Base-by-base conservation (phyloP, 306 rosid species). In the Canavalia ensiformis region DNA sequence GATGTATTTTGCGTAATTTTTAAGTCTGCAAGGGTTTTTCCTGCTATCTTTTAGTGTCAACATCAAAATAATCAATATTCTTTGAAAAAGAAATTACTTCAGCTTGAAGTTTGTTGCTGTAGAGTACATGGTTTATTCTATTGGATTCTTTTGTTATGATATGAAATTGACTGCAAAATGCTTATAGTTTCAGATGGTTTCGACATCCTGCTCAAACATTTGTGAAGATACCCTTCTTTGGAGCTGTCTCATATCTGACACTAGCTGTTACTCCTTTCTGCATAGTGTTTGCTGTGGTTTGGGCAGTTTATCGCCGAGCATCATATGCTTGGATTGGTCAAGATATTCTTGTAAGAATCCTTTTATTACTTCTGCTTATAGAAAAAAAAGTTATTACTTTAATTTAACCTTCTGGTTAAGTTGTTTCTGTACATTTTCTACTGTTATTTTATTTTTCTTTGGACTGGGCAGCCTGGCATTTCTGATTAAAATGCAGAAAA, bases 151-250 rank as follows among this genome's bases (percentile, higher is more conserved):
- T 75, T 54, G 31, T 78, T 49, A 39, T 68, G 34, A 29, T 60
- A 82, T 82, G 80, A 60, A 83, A 85, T 87, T 94, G 83, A 92
- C 84, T 49, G 55, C 33, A 51, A 66, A 78, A 72, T 72, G 76
- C 82, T 68, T 87, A 71, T 83, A 95, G 99, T 95, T 95, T 93
- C 97, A 95, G 99, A 89, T 87, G 97, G 91, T 95, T 93, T 86
- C 90, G 87, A 78, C 88, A 47, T 82, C 84, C 90, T 75, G 96
- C 92, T 56, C 97, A 91, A 69, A 87, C 93, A 49, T 93, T 75
- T 77, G 90, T 90, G 58, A 90, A 93, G 84, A 84, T 95, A 71
- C 98, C 99, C 46, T 71, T 95, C 84, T 79, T 93, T 84, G 99
- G 99, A 88, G 97, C 96, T 56, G 87, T 95, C 59, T 91, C 99